Conservation (phyloP, 306 rosid species). For the Quercus engelmannii region DNA sequence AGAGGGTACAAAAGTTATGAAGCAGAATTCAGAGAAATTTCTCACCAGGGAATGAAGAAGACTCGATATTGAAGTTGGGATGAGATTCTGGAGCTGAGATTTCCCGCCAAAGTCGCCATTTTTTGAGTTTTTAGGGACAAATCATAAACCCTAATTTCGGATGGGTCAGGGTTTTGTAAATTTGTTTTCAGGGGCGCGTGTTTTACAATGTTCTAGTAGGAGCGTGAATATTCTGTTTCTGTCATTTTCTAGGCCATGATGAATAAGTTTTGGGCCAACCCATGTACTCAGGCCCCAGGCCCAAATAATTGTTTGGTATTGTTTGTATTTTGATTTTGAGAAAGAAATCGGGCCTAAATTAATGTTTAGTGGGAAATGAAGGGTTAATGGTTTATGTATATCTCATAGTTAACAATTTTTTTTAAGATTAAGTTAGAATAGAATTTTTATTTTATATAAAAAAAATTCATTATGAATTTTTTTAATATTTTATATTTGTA, state of each 20-base stretch:
- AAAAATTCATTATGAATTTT: too few species aligned
- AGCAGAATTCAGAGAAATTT: neutral
- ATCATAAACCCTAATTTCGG: neutral
- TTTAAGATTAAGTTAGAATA: too few species aligned
- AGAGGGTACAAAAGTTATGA: conserved; percentile 3
- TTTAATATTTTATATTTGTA: too few species aligned
- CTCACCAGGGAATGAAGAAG: conserved; percentile 45
- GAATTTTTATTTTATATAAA: too few species aligned
- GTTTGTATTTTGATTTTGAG: too few species aligned
- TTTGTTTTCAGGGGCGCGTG: neutral
- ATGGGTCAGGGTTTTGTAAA: neutral
- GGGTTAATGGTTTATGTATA: too few species aligned
- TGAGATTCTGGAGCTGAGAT: conserved; percentile 38
- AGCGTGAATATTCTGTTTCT: neutral
- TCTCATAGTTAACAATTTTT: too few species aligned
- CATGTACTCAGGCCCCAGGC: neutral
- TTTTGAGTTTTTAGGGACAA: conserved; percentile 1
- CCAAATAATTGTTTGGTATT: neutral
- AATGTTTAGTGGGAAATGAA: too few species aligned
- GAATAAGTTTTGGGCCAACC: neutral
- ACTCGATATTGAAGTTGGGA: conserved; percentile 33
- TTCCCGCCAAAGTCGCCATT: conserved; percentile 56
- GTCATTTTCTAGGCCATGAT: neutral
- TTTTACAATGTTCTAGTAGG: neutral
- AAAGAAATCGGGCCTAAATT: too few species aligned